Conservation (phyloP, 345 rosid species). For the Noccaea bulbosa region DNA sequence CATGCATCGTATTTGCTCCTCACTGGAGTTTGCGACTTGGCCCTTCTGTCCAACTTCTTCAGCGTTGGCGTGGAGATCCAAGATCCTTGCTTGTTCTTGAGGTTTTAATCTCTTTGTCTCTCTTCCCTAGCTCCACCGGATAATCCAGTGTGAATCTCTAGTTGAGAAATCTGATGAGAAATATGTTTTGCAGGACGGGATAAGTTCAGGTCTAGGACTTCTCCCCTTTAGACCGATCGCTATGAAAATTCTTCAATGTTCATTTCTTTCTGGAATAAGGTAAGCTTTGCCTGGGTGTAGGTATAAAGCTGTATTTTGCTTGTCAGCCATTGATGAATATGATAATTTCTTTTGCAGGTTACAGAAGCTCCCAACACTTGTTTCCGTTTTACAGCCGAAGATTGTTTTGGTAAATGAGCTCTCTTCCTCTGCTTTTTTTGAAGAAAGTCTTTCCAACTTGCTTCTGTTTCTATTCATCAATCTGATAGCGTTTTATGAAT, state of each 20-base stretch:
- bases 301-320: not conserved
- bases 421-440: not conserved
- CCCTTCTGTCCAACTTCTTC: constrained; percentile 76
- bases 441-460: not conserved
- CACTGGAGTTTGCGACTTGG: constrained; percentile 88
- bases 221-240: constrained; percentile 71
- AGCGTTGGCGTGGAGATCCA: constrained; percentile 70
- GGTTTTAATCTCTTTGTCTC: constrained; percentile 48
- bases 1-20: constrained; percentile 76
- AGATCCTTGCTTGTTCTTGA: constrained; percentile 78
- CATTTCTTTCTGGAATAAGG: constrained; percentile 81
- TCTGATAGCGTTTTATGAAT: constrained; percentile 18
- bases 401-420: constrained; percentile 55
- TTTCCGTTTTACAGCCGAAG: constrained; percentile 69
- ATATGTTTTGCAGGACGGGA: constrained; percentile 57
- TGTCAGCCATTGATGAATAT: constrained; percentile 6
- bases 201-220: constrained; percentile 64
- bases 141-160: constrained; percentile 14
- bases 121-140: not conserved
- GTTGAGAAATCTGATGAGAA: constrained; percentile 24
- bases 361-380: constrained; percentile 53
- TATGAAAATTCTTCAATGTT: constrained; percentile 85
- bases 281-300: constrained; percentile 39
- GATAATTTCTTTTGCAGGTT: constrained; percentile 45
- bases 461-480: constrained; percentile 13